A percentile compares a stretch with the other conserved stretches of the same genome.
phyloP scores from a whole-genome alignment of 2,329 filamentous ascomycete genomes.

The Cladophialophora yegresii region DNA sequence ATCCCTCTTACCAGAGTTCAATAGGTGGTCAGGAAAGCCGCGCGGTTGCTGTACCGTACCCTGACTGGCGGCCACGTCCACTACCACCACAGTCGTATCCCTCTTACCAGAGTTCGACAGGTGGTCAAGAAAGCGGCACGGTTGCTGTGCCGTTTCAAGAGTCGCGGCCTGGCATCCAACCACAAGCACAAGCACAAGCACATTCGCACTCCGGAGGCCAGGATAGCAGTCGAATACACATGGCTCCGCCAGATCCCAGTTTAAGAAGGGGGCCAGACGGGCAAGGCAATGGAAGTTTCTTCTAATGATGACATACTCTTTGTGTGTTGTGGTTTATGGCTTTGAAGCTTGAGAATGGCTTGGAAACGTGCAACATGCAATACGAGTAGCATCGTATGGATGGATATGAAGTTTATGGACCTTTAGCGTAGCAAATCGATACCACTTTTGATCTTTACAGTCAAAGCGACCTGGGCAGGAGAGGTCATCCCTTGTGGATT shows the following conservation, averaged over 20 bases:
- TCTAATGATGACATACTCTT: slow-evolving; percentile 15
- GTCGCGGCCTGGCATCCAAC: neutral
- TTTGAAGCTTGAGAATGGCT: neutral
- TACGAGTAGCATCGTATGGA: neutral
- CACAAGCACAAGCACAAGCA: neutral
- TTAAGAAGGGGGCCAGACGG: slow-evolving; percentile 9
- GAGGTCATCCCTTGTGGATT: neutral
- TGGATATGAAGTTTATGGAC: slow-evolving; percentile 1
- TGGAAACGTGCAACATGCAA: neutral
- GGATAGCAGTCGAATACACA: slow-evolving; percentile 18
- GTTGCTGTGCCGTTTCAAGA: slow-evolving; percentile 14
- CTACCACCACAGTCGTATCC: slow-evolving; percentile 5
- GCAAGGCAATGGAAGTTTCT: slow-evolving; percentile 15
- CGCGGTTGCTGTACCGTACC: slow-evolving; percentile 13
- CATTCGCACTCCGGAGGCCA: slow-evolving; percentile 7
- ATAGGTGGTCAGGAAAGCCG: slow-evolving; percentile 21
- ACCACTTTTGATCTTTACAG: neutral
- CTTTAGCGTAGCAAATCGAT: slow-evolving; percentile 4
- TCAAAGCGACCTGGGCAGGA: too few species aligned
- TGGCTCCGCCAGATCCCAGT: slow-evolving; percentile 20
- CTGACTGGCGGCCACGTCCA: too few species aligned
- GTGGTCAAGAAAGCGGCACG: slow-evolving; percentile 22
- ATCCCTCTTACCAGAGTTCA: slow-evolving; percentile 11
- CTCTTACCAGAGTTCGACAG: slow-evolving; percentile 10
- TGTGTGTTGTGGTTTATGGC: neutral